Evolutionary conservation across 257 asterid genomes (phyloP), one percentile per base, ranked within the genome.

Genomic region (Jacaranda mimosifolia): DNA sequence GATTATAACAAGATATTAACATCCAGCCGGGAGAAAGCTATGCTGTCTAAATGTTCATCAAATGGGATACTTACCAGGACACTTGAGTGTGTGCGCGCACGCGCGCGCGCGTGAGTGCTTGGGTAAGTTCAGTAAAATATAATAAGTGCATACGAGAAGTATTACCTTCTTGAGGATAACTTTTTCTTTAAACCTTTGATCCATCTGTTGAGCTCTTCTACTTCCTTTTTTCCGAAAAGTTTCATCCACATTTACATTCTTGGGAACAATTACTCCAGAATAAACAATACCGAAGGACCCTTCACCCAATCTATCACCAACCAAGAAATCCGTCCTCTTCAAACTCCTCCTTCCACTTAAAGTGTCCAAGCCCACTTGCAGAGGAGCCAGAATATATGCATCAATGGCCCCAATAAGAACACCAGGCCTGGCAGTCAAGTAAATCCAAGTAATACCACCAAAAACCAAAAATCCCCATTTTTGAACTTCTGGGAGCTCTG

Each of bases 271-370:
- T 32, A 89, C 86, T 18, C 98, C 99, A 68, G 94, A 90, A 77
- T 93, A 95, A 68, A 95, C 99, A 84, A 95, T 60, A 17, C 98
- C 99, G 55, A 93, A 95, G 18, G 98, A 93, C 19, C 99, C 99
- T 77, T 95, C 98, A 0, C 99, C 99, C 14, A 95, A 75, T 78
- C 74, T 86, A 58, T 88, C 89, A 9, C 97, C 97, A 19, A 95
- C 83, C 88, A 95, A 78, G 85, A 95, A 91, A 87, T 95, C 94
- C 5, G 83, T 77, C 79, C 87, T 81, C 83, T 89, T 90, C 80
- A 91, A 83, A 69, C 86, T 91, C 80, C 98, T 86, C 87, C 92
- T 85, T 32, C 99, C 98, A 17, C 62, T 85, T 83, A 93, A 78
- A 38, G 90, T 89, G 74, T 91, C 97, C 35, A 93, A 64, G 0